Percentiles rank a stretch among this genome's conserved stretches.
phyloP scores from a whole-genome alignment of 768 basidiomycete genomes.

The Favolaschia claudopus region DNA sequence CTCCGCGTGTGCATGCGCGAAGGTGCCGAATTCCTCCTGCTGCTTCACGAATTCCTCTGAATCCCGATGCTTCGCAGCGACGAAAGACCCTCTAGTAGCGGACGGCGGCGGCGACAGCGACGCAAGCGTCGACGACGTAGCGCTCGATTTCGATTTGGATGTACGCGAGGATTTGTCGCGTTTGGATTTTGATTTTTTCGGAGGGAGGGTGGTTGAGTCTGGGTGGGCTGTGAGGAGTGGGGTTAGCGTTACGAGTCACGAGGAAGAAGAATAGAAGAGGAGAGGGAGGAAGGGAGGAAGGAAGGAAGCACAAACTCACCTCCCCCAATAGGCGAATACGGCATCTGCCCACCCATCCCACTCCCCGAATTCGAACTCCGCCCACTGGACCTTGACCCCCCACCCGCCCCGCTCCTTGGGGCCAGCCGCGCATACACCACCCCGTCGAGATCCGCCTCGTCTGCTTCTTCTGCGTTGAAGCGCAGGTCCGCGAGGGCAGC shows the following conservation, averaged over 20 bases:
- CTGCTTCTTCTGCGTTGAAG: no score
- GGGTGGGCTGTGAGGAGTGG: no score
- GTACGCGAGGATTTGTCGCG: not conserved
- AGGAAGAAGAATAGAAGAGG: no score
- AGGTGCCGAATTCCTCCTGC: not conserved
- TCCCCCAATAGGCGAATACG: no score
- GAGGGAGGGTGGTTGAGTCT: not conserved
- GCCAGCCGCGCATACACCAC: not conserved
- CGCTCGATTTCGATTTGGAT: constrained; percentile 1
- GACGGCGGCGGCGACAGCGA: not conserved
- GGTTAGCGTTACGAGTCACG: no score
- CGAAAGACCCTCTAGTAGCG: not conserved
- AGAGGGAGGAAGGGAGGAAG: no score
- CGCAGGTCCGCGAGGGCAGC: no score
- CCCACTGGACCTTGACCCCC: not conserved
- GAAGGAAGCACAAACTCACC: no score
- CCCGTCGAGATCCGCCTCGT: constrained; percentile 9
- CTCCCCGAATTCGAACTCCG: not conserved
- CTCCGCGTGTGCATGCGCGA: not conserved
- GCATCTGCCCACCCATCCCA: no score
- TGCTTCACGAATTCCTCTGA: no score
- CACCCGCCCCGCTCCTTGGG: not conserved
- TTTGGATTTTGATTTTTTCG: not conserved
- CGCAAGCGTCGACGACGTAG: constrained; percentile 8
- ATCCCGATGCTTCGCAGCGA: no score